Base-by-base conservation (phyloP, 208 protist species). In the Plasmodiophora brassicae region DNA sequence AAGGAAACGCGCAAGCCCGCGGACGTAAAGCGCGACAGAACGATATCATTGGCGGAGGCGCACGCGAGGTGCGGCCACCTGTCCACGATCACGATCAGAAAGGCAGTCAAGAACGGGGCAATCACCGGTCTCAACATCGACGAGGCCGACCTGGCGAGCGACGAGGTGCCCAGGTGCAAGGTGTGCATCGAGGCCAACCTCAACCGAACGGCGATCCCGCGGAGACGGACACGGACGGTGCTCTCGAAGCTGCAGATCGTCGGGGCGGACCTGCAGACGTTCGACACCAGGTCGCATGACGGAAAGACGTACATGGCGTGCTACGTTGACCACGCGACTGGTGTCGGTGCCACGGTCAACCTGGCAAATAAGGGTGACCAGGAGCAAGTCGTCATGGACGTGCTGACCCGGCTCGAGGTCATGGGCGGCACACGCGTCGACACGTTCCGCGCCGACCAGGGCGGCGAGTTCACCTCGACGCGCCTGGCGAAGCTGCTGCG, bases 171-270 rank as follows among this genome's bases (percentile, higher is more conserved):
- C n/a, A 78, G 41, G 41, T 78, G 41, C n/a, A 5, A 38, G 5
- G 41, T 78, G 10, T 78, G 65, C n/a, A 78, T 78, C n/a, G 5
- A 78, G n/a, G 65, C 65, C 32, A 78, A 78, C n/a, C 65, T 78
- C 32, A 78, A 78, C 10, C 32, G 10, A 32, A 44, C 65, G n/a
- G 14, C 65, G 65, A 32, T 38, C 14, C 65, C 65, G n/a, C 32
- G 5, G 41, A 8, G n/a, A 78, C 32, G 14, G 65, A 38, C 5
- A n/a, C 65, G 14, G 65, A 32, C 5, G 41, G 32, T 78, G n/a
- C 65, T n/a, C 32, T 38, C n/a, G n/a, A n/a, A 32, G 65, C 65
- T 78, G n/a, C n/a, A 78, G 41, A 32, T 78, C 5, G n/a, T 5
- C 65, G 65, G 65, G 5, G 65, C 65, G 10, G 65, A 78, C 41